These are phyloP conservation scores for Fusarium phyllophilum DNA, from an alignment of 2,329 filamentous ascomycete genomes.

Conservation along the genomic window DNA sequence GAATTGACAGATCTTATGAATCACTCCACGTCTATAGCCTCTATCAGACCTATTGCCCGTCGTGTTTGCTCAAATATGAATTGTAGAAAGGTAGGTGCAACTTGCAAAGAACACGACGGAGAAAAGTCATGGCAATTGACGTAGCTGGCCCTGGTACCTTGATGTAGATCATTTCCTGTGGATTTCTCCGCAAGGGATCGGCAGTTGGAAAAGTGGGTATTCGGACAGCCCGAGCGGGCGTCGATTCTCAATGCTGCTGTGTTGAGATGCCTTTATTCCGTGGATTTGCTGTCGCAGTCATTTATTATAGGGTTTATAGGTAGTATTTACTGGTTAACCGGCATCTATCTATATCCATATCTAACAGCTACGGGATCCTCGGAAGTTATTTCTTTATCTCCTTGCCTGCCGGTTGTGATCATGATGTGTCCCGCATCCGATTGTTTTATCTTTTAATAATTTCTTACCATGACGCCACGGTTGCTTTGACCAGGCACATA, in stretches of 20 bases:
- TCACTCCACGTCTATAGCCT: accelerated
- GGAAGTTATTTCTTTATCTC: accelerated
- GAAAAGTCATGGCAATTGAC: not conserved
- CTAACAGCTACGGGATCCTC: accelerated
- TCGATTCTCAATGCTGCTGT: not conserved
- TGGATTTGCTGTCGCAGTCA: not conserved
- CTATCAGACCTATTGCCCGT: too few species aligned
- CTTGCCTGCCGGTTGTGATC: not conserved
- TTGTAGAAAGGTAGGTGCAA: not conserved
- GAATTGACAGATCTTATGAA: too few species aligned
- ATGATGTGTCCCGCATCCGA: too few species aligned
- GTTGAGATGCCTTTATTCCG: not conserved
- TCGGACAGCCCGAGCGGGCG: not conserved
- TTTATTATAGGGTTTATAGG: not conserved
- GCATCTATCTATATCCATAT: accelerated
- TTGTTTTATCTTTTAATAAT: too few species aligned
- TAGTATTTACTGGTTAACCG: not conserved
- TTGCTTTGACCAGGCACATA: too few species aligned
- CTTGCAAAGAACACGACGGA: not conserved
- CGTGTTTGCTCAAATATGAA: not conserved
- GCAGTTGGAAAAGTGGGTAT: not conserved
- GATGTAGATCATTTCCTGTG: not conserved
- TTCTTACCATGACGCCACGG: too few species aligned
- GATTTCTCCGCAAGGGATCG: not conserved
- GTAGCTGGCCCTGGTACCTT: not conserved